These are phyloP conservation scores for Pseudophaeomoniella oleicola DNA, from an alignment of 2,329 filamentous ascomycete genomes.

Conservation along the genomic window DNA sequence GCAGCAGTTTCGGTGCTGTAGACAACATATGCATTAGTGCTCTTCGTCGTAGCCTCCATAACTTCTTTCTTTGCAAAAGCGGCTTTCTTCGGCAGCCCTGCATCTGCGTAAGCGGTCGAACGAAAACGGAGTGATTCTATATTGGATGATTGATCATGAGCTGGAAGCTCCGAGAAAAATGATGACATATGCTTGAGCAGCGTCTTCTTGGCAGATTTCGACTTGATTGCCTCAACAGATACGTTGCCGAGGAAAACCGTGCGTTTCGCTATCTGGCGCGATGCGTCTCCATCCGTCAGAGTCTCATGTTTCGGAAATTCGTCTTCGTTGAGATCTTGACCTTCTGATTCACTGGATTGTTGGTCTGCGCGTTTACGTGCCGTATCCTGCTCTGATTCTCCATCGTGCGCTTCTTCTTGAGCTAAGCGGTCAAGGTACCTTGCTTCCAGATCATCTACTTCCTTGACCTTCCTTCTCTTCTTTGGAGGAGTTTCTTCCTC, in stretches of 20 bases:
- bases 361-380: constrained; percentile 6
- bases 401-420: constrained; percentile 14
- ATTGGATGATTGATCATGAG: constrained; percentile 45
- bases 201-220: constrained; percentile 64
- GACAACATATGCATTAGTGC: constrained; percentile 87
- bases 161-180: constrained; percentile 43
- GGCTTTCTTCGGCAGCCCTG: constrained; percentile 76
- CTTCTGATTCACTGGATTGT: constrained; percentile 8
- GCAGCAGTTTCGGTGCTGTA: constrained; percentile 65
- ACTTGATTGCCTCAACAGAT: constrained; percentile 65
- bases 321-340: constrained; percentile 9
- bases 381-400: constrained; percentile 17
- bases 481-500: constrained; percentile 5
- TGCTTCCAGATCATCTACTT: constrained; percentile 7
- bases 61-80: constrained; percentile 82
- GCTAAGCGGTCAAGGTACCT: constrained; percentile 12
- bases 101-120: constrained; percentile 70
- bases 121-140: constrained; percentile 89
- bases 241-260: constrained; percentile 93
- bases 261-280: constrained; percentile 61
- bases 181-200: constrained; percentile 66
- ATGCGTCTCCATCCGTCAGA: constrained; percentile 14
- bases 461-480: constrained; percentile 20
- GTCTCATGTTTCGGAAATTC: constrained; percentile 24
- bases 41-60: constrained; percentile 82